A percentile compares a stretch with the other conserved stretches of the same genome.
These are phyloP conservation scores for Vitis hybrid DNA, from an alignment of 177 flowering plant genomes.

Conservation along the genomic window DNA sequence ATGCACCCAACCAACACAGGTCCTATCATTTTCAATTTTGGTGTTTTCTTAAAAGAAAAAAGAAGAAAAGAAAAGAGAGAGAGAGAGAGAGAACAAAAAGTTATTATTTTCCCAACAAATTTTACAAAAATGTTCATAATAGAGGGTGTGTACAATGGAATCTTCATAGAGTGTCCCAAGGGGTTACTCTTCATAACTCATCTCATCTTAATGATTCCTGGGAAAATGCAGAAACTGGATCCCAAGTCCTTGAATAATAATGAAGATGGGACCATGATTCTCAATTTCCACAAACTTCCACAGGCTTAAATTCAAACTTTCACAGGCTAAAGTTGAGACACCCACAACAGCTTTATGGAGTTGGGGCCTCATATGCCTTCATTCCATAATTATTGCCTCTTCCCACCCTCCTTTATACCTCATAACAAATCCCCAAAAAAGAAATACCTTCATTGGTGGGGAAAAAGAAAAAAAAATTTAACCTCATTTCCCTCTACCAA, in stretches of 20 bases:
- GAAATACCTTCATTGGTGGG: no score
- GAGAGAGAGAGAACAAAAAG: no score
- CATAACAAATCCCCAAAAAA: no score
- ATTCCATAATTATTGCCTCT: no score
- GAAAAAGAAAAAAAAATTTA: constrained; percentile 6
- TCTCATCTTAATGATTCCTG: constrained; percentile 9
- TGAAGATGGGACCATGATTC: constrained; percentile 18
- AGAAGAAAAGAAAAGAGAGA: no score
- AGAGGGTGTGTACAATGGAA: not conserved
- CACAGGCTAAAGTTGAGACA: not conserved
- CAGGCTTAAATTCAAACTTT: constrained; percentile 1
- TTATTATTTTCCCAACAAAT: no score
- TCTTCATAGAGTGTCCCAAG: constrained; percentile 1
- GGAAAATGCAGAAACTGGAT: constrained; percentile 1
- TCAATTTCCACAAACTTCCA: constrained; percentile 6
- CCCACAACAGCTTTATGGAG: constrained; percentile 1
- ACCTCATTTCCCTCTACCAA: not conserved
- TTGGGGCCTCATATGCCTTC: not conserved
- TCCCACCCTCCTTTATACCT: no score
- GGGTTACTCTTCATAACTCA: constrained; percentile 1
- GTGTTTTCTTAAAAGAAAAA: no score
- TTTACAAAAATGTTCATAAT: no score
- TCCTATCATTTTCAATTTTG: no score
- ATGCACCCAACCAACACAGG: no score
- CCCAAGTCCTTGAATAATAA: constrained; percentile 16